Evolutionary conservation across 2,329 filamentous ascomycete species (phyloP), one percentile per base, ranked within the genome.

Genomic region (Sporothrix inflata): DNA sequence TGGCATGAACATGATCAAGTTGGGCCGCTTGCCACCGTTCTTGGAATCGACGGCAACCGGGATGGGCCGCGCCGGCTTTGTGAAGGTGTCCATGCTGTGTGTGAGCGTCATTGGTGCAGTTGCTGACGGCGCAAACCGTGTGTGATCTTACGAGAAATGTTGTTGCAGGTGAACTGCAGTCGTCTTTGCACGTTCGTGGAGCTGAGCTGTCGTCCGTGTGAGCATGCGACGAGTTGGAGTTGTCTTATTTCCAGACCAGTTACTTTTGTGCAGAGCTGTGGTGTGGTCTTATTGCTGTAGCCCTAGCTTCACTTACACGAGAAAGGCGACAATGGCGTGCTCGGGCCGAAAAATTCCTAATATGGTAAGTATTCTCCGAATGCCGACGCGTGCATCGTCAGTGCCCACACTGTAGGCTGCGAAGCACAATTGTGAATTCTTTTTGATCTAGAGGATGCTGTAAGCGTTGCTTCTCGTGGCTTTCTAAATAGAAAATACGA

Each of bases 1-100:
- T 3, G 83, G 84, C 83, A 85, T 85, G 73, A 85, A 85, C 8
- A 85, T 82, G 67, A 83, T 75, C 34, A 81, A 79, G 70, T 84
- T 84, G 16, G 81, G 79, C 19, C 74, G 72, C 19, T 75, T 21
- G 3, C 76, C 77, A 38, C 78, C 78, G 42, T 67, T 67, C 24
- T 51, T 67, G 16, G 63, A 67, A 42, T 67, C 63, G 16, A 67
- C 63, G 4, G 40, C 8, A 2, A 67, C 16, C 3, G 63, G 63
- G 14, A 67, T 67, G 6, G 63, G 63, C 60, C 60, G 38, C 9
- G 60, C 19, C 6, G 60, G 38, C 38, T 65, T 65, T 6, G 60
- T 45, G 12, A 42, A 65, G n/a, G 38, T 27, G 12, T 27, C 60
- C 12, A 24, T 27, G n/a, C 8, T 65, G n/a, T 27, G 60, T 19